A percentile compares a stretch with the other conserved stretches of the same genome.
Conservation (phyloP, 1,284 basidiomycete genomes). For the Meripilus lineatus region DNA sequence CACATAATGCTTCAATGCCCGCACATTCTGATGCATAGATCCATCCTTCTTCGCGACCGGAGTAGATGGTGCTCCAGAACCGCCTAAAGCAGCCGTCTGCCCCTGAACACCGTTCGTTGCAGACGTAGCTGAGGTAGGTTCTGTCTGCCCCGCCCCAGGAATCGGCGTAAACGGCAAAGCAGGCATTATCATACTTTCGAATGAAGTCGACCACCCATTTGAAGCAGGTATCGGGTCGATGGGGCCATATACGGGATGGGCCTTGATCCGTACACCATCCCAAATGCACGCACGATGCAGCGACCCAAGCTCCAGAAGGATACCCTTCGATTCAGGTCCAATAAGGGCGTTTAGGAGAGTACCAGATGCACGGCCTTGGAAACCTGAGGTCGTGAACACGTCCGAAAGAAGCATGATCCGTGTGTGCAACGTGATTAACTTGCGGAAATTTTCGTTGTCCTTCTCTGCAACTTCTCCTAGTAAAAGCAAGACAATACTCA, state of each 20-base stretch:
- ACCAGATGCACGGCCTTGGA: conserved; percentile 75
- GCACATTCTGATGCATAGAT: conserved; percentile 61
- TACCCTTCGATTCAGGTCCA: conserved; percentile 54
- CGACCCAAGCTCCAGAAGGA: conserved; percentile 73
- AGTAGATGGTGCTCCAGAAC: no score
- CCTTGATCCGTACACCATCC: conserved; percentile 82
- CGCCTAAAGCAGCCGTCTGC: conserved; percentile 13
- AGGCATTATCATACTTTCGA: background rate
- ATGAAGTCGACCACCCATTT: conserved; percentile 4
- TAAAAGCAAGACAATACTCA: background rate
- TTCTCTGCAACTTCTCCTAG: conserved; percentile 36
- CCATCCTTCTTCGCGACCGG: conserved; percentile 33
- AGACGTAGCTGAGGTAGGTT: conserved; percentile 5
- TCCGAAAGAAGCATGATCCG: conserved; percentile 85
- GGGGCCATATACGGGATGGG: conserved; percentile 48
- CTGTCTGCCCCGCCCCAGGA: no score
- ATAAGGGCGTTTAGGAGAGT: conserved; percentile 76
- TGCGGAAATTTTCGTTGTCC: conserved; percentile 71
- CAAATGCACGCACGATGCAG: conserved; percentile 83
- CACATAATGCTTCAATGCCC: conserved; percentile 76
- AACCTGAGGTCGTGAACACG: conserved; percentile 83
- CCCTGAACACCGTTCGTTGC: conserved; percentile 37
- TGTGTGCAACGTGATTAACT: conserved; percentile 74
- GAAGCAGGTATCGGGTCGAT: conserved; percentile 42
- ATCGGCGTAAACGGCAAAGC: conserved; percentile 14